A percentile compares a stretch with the other conserved stretches of the same genome.
Conservation (phyloP, 75 land plant genomes). For the Cupressus sempervirens region DNA sequence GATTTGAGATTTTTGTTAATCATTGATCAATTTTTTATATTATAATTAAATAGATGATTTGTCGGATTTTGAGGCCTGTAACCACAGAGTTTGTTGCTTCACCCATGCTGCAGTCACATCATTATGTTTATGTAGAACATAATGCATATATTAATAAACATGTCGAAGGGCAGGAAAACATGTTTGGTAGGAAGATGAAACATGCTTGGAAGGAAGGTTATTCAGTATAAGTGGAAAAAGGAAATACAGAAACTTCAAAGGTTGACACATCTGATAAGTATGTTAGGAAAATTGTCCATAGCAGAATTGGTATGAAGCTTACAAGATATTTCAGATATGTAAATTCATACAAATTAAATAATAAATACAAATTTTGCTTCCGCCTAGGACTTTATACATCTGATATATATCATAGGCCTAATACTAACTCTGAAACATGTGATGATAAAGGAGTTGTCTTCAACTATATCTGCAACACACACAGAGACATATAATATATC, state of each 20-base stretch:
- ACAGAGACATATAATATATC: no score
- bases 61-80: background rate
- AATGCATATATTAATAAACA: background rate
- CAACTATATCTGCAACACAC: conserved; percentile 21
- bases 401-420: conserved; percentile 17
- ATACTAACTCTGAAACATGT: conserved; percentile 7
- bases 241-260: background rate
- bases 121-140: background rate
- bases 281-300: no score
- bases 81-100: background rate
- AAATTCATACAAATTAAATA: conserved; percentile 15
- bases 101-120: background rate
- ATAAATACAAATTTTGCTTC: conserved; percentile 8
- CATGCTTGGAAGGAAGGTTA: background rate
- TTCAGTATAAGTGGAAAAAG: background rate
- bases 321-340: conserved; percentile 14
- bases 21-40: background rate
- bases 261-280: background rate
- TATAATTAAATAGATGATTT: background rate
- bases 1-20: background rate
- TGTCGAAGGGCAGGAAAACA: background rate
- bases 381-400: conserved; percentile 31
- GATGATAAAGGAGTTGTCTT: conserved; percentile 23
- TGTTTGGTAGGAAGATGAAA: background rate
- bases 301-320: conserved; percentile 14